These are phyloP conservation scores for Suhomyces prunicola DNA, from an alignment of 805 yeast genomes.

Conservation along the genomic window DNA sequence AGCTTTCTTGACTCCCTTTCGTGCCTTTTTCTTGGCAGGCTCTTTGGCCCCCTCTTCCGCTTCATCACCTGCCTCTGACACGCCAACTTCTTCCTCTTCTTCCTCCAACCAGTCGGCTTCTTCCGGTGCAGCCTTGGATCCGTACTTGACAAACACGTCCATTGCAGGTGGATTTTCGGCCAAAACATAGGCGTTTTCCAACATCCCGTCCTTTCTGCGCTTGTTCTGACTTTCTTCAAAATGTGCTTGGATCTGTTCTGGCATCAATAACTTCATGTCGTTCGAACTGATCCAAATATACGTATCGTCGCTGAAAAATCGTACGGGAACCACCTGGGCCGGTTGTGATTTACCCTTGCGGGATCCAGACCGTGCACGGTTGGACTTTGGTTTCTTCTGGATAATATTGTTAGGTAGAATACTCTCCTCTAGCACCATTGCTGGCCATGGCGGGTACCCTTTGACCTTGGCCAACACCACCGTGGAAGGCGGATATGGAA, in stretches of 20 bases:
- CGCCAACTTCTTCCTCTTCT: constrained; percentile 8
- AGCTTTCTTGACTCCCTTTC: constrained; percentile 5
- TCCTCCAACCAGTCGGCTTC: constrained; percentile 24
- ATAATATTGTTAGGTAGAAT: constrained; percentile 57
- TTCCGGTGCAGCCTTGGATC: constrained; percentile 47
- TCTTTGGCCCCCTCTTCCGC: constrained; percentile 9
- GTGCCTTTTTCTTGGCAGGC: background rate
- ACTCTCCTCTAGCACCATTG: constrained; percentile 64
- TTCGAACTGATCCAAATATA: constrained; percentile 60
- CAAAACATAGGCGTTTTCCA: constrained; percentile 50
- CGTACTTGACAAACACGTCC: constrained; percentile 39
- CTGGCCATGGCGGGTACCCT: constrained; percentile 92
- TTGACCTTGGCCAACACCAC: constrained; percentile 70
- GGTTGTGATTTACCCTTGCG: constrained; percentile 12
- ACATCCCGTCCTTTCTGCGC: constrained; percentile 42
- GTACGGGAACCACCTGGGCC: constrained; percentile 45
- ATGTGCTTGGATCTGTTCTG: constrained; percentile 40
- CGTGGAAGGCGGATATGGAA: constrained; percentile 3
- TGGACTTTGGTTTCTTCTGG: constrained; percentile 46
- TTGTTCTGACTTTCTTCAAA: constrained; percentile 21
- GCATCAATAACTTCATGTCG: constrained; percentile 48
- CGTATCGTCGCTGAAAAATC: constrained; percentile 70
- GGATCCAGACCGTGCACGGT: constrained; percentile 11
- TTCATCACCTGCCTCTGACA: constrained; percentile 4
- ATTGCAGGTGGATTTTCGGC: constrained; percentile 47